Evolutionary conservation across 306 rosid genomes (phyloP), one percentile per base, ranked within the genome.

Genomic region (Cucumis melo): DNA sequence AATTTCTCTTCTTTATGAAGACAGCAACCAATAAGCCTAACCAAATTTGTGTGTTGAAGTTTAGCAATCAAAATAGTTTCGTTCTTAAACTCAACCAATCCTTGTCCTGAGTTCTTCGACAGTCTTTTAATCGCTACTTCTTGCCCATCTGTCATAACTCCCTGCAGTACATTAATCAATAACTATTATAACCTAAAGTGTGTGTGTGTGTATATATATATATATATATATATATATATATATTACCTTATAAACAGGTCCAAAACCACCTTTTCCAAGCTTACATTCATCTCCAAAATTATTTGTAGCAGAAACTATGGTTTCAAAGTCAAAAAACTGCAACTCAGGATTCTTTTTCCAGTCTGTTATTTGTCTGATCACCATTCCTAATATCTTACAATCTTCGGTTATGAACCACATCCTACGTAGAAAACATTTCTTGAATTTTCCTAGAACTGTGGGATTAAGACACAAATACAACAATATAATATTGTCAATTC

Each of bases 81-180:
- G 2, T 27, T 27, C 29, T 27, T 27, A 27, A 27, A 27, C 29
- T 27, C 29, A 27, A 27, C 29, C 29, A 27, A 27, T 27, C 29
- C 29, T 27, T 27, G 29, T 27, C 29, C 29, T 27, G 29, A 27
- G 2, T 27, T 27, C 29, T 27, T 27, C 2, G 29, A 27, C 29
- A 27, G 1, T 1, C 29, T 27, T 27, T 83, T 87, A 44, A 87
- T 75, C 11, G 87, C 91, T 50, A 87, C 64, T 66, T 87, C 85
- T 79, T 54, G 78, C 5, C 80, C 85, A 59, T 79, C 81, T 7
- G 16, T 7, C 23, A 84, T 64, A 56, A 4, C 55, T 16, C 90
- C 88, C 88, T 27, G 29, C 29, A 27, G 29, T 27, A 27, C 29
- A 27, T 27, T 27, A 27, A 27, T 27, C 29, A 27, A 27, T 27